Conservation (phyloP, 495 filamentous ascomycete species). For the Echria macrotheca region DNA sequence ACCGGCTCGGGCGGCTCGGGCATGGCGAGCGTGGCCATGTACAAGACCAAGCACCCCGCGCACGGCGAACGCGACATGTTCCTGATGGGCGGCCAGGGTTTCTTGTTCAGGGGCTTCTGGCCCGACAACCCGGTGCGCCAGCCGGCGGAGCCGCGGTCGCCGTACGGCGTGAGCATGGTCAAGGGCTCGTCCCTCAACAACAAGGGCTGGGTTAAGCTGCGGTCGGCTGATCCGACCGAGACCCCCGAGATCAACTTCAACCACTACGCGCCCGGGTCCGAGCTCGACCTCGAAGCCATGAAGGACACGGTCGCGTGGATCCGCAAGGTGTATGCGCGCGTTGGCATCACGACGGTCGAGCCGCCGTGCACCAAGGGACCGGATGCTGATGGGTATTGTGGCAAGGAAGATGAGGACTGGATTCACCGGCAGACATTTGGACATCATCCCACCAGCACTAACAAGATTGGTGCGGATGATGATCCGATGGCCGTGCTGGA, state of each 20-base stretch:
- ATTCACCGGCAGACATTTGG: slow-evolving; percentile 40
- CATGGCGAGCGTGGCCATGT: slow-evolving; percentile 28
- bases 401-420: slow-evolving; percentile 31
- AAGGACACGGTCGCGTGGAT: slow-evolving; percentile 34
- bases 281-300: slow-evolving; percentile 31
- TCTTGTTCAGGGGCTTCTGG: slow-evolving; percentile 37
- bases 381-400: slow-evolving; percentile 26
- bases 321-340: slow-evolving; percentile 22
- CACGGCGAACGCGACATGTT: slow-evolving; percentile 36
- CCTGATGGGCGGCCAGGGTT: slow-evolving; percentile 34
- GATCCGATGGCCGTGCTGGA: slow-evolving; percentile 43
- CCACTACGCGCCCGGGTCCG: slow-evolving; percentile 25
- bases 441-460: slow-evolving; percentile 41
- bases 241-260: slow-evolving; percentile 38
- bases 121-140: slow-evolving; percentile 27
- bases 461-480: slow-evolving; percentile 37
- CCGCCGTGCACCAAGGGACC: slow-evolving; percentile 25
- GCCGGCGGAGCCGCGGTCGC: slow-evolving; percentile 21
- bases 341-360: slow-evolving; percentile 29
- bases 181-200: slow-evolving; percentile 29
- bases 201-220: slow-evolving; percentile 32
- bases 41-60: slow-evolving; percentile 30
- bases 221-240: slow-evolving; percentile 25
- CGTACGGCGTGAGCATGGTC: slow-evolving; percentile 35
- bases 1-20: slow-evolving; percentile 23